Conservation (phyloP, 352 stramenopile species). For the Pelagophyceae sp. region DNA sequence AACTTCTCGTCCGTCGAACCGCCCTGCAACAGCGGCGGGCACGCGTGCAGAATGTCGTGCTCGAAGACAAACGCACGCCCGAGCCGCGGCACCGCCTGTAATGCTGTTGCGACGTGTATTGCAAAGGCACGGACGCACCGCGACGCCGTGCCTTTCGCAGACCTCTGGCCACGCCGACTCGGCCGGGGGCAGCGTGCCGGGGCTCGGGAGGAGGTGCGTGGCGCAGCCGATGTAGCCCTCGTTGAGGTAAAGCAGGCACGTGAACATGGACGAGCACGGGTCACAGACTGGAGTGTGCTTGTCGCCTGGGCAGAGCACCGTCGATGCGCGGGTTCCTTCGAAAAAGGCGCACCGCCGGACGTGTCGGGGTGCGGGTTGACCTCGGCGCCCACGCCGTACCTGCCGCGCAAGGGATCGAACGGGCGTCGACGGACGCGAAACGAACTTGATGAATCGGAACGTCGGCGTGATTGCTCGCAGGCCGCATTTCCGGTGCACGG, state of each 20-base stretch:
- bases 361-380: conserved; percentile 15
- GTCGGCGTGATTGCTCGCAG: neutral
- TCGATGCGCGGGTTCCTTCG: too few relatives aligned
- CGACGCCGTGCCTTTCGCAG: neutral
- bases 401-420: too few relatives aligned
- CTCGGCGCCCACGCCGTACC: neutral
- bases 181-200: neutral
- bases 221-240: conserved; percentile 18
- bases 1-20: neutral
- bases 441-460: conserved; percentile 4
- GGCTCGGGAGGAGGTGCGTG: neutral
- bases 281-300: conserved; percentile 1
- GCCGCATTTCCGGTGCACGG: neutral
- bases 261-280: neutral
- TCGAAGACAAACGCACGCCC: conserved; percentile 10
- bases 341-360: too few relatives aligned
- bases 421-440: too few relatives aligned
- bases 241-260: conserved; percentile 14
- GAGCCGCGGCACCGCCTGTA: neutral
- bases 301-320: too few relatives aligned
- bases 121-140: too few relatives aligned
- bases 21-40: neutral
- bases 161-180: neutral
- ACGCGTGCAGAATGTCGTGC: conserved; percentile 14
- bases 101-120: too few relatives aligned